Conservation (phyloP, 495 filamentous ascomycete species). For the Aspergillus ostianus region DNA sequence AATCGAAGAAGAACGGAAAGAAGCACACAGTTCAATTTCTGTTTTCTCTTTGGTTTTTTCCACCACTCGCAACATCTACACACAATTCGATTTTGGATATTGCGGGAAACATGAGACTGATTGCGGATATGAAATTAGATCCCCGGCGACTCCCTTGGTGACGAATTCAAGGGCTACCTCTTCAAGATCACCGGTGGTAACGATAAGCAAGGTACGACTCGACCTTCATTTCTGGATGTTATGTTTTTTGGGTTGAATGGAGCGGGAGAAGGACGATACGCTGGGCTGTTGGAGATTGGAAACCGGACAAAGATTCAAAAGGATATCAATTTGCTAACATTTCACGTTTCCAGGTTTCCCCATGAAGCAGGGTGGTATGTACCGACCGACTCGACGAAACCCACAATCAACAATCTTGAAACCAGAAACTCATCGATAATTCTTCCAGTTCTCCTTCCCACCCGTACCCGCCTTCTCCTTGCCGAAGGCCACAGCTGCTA, state of each 20-base stretch:
- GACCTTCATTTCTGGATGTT: constrained; percentile 5
- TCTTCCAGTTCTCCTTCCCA: constrained; percentile 73
- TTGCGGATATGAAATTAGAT: constrained; percentile 38
- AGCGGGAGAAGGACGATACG: constrained; percentile 3
- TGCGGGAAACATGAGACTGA: constrained; percentile 35
- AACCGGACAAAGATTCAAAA: background rate
- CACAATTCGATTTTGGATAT: constrained; percentile 7
- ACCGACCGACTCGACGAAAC: constrained; percentile 18
- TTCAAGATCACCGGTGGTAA: constrained; percentile 96
- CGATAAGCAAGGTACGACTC: constrained; percentile 86
- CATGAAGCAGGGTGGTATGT: constrained; percentile 96
- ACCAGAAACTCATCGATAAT: constrained; percentile 31
- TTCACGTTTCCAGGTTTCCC: constrained; percentile 66
- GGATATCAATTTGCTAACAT: constrained; percentile 27
- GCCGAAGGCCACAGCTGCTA: constrained; percentile 88
- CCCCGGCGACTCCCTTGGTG: constrained; percentile 85
- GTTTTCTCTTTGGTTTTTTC: background rate
- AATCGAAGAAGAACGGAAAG: constrained; percentile 7
- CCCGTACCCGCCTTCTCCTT: constrained; percentile 94
- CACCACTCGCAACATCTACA: background rate
- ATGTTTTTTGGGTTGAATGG: background rate
- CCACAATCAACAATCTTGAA: constrained; percentile 13
- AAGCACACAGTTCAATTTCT: constrained; percentile 12
- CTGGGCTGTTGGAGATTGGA: background rate
- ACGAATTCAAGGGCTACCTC: constrained; percentile 97